Evolutionary conservation across 2,329 filamentous ascomycete genomes (phyloP).

Genomic region (Fusarium domesticum): DNA sequence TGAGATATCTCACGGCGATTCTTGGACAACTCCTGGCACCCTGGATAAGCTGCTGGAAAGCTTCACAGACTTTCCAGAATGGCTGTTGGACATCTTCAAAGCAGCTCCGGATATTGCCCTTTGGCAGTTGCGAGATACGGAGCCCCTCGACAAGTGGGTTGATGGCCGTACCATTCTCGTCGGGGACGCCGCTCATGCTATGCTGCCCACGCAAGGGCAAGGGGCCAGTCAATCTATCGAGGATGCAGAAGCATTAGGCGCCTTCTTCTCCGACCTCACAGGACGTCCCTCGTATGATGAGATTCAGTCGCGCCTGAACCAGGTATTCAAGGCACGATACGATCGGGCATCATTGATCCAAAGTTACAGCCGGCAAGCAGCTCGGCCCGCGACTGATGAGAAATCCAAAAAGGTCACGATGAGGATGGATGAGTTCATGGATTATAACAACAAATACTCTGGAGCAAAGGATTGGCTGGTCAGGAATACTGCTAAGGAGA

Average conservation of each 20-base stretch:
- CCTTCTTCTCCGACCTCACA: not conserved
- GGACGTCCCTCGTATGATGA: not conserved
- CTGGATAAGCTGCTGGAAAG: constrained; percentile 17
- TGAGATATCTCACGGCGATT: constrained; percentile 15
- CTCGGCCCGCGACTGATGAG: constrained; percentile 16
- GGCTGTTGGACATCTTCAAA: constrained; percentile 7
- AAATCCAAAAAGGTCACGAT: constrained; percentile 17
- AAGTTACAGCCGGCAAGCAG: constrained; percentile 21
- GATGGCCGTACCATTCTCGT: constrained; percentile 6
- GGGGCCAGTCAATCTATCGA: constrained; percentile 12
- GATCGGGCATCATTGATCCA: constrained; percentile 19
- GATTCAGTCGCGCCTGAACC: constrained; percentile 2
- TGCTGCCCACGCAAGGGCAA: constrained; percentile 13
- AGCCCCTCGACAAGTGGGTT: constrained; percentile 6
- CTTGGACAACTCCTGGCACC: constrained; percentile 20
- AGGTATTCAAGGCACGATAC: constrained; percentile 7
- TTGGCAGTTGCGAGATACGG: constrained; percentile 9
- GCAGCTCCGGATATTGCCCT: constrained; percentile 6
- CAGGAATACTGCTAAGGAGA: constrained; percentile 3
- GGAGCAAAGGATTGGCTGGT: constrained; percentile 21
- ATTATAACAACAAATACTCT: constrained; percentile 21
- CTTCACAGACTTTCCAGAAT: constrained; percentile 9
- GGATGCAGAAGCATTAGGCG: constrained; percentile 9
- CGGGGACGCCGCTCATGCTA: constrained; percentile 12
- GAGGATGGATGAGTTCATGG: constrained; percentile 21